Base-by-base conservation (phyloP, 768 basidiomycete genomes). In the Pulveroboletus frians region DNA sequence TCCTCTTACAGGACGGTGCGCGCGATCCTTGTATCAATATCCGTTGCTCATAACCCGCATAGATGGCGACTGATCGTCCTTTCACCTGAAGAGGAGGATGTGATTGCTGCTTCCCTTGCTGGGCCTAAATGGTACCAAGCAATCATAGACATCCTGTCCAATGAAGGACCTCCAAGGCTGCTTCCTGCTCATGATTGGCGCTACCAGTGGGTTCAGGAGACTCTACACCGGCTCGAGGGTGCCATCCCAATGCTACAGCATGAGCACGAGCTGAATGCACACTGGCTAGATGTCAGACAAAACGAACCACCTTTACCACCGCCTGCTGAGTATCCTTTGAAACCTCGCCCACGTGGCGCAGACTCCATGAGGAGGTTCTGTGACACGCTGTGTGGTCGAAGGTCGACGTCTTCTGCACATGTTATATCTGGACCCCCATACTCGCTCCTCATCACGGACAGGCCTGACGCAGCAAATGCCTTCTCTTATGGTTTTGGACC, bases 401-500 rank as follows among this genome's bases (percentile, higher is more conserved):
- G 64, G 39, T 57, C 66, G 6, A 65, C 68, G 10, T 68, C 74
- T 11, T 69, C 73, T 18, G 73, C 82, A 4, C 83, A 85, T 52
- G 65, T 73, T 18, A 77, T 85, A 39, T 72, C 87, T 9, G 92
- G 91, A 0, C 89, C 92, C 26, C 92, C 92, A 0, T 98, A 94
- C 64, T 88, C 90, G 30, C 71, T 99, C 6, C 76, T 99, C 38
- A 66, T 99, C n/a, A 81, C 95, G 39, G 90, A 97, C 43, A 83
- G 84, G 52, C 84, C 90, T 1, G 85, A 89, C 51, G 74, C 82
- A 2, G 77, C 81, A 9, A 99, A 97, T 61, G 95, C 96, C 1
- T 96, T 99, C 66, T 90, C 88, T 1, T 97, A 94, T 62, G 95
- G 95, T 2, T 98, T 97, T 56, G 92, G 92, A 11, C 86, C 90